Evolutionary conservation across 176 grass and related monocot species (phyloP).

Genomic region (Neostapfia colusana): DNA sequence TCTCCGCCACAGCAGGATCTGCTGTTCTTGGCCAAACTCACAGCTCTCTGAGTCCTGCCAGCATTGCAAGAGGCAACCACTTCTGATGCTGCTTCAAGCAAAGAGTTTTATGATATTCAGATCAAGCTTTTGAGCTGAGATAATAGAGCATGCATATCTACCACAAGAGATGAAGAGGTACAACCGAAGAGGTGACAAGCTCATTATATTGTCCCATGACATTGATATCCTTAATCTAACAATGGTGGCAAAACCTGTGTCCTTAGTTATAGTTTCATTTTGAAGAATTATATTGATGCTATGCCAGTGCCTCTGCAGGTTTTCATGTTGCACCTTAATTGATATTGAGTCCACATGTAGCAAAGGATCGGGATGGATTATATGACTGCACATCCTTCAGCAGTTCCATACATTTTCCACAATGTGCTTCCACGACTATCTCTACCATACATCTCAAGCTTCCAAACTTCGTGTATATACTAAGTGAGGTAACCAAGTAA

Average conservation of each 20-base stretch:
- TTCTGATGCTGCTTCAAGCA: background rate
- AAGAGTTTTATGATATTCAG: background rate
- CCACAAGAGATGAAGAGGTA: background rate
- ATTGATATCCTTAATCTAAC: conserved; percentile 1
- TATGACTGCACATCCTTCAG: background rate
- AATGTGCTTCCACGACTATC: background rate
- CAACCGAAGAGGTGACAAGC: background rate
- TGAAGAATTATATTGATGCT: no score
- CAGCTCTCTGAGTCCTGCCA: background rate
- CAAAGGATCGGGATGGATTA: background rate
- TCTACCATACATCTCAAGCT: conserved; percentile 8
- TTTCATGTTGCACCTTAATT: background rate
- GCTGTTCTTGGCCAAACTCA: conserved; percentile 7
- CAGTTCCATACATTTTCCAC: background rate
- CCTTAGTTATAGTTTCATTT: no score
- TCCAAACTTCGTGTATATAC: background rate
- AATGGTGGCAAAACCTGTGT: background rate
- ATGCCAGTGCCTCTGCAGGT: background rate
- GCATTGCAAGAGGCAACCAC: conserved; percentile 6
- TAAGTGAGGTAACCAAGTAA: background rate
- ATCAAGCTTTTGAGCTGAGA: background rate
- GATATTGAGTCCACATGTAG: background rate
- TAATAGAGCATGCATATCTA: background rate
- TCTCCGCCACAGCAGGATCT: background rate
- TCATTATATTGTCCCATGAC: background rate